A percentile compares a stretch with the other conserved stretches of the same genome.
phyloP scores from a whole-genome alignment of 2,329 filamentous ascomycete species.

The Aureobasidium uvarum region DNA sequence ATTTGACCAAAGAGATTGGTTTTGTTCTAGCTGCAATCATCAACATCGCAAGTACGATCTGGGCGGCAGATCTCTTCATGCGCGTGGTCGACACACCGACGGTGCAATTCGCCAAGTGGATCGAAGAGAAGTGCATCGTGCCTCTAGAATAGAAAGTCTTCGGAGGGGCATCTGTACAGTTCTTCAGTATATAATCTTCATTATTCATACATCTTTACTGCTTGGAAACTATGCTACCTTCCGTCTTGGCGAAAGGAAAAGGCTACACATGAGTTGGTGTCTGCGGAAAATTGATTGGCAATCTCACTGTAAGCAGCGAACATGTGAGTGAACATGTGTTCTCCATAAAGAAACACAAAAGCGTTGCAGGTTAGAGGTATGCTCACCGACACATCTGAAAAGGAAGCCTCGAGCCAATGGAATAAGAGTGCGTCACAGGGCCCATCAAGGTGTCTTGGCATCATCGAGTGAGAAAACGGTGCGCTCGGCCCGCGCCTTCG shows the following conservation, averaged over 20 bases:
- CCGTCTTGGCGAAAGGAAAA: not conserved
- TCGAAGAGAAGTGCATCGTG: slow-evolving; percentile 42
- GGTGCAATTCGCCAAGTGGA: slow-evolving; percentile 57
- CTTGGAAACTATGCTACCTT: not conserved
- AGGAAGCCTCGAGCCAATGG: not conserved
- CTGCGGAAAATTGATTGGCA: not conserved
- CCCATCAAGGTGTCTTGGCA: slow-evolving; percentile 25
- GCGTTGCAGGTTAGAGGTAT: no score
- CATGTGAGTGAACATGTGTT: not conserved
- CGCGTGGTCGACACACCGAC: slow-evolving; percentile 56
- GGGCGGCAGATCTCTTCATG: slow-evolving; percentile 58
- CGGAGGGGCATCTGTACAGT: not conserved
- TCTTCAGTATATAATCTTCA: not conserved
- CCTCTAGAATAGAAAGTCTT: slow-evolving; percentile 1
- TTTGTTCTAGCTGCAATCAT: slow-evolving; percentile 56
- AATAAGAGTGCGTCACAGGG: slow-evolving; percentile 6
- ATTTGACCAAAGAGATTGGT: slow-evolving; percentile 53
- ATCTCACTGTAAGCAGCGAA: not conserved
- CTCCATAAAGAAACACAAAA: not conserved
- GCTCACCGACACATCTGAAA: slow-evolving; percentile 6
- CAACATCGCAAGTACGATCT: slow-evolving; percentile 54
- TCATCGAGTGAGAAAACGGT: slow-evolving; percentile 23
- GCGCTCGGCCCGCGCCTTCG: slow-evolving; percentile 20
- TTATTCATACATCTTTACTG: not conserved
- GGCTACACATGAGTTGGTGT: no score